Base-by-base conservation (phyloP, 176 grass and related monocot genomes). In the Triticum dicoccoides region DNA sequence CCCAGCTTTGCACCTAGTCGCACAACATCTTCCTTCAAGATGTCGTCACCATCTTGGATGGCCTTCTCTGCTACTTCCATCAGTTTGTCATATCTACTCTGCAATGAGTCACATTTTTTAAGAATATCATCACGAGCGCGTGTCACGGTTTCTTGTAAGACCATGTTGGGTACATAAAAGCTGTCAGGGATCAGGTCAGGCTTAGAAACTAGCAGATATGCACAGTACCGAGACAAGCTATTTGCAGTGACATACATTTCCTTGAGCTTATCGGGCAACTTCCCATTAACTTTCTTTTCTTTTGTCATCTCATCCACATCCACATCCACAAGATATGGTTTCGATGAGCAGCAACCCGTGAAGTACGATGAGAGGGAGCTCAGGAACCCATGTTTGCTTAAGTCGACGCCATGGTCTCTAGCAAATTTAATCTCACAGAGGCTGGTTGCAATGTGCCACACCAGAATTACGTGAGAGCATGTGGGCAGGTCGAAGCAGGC, bases 171-270 rank as follows among this genome's bases (percentile, higher is more conserved):
- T 6, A 67, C 38, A 18, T 51, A 34, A 20, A 32, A 33, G 76
- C 84, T 79, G 23, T 92, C 87, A 14, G 82, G 90, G 3, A 92
- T 9, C 24, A 92, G 12, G 15, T 92, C 82, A 20, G 87, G 87
- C 17, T 30, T 64, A 27, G 71, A 83, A 45, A 92, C 73, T 0
- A 92, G 39, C 11, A 92, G 66, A 77, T 88, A 91, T 32, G 64
- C 87, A 66, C 87, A 92, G 13, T 92, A 92, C 14, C 83, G 9
- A 1, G 90, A 92, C 69, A 92, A 23, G 79, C 79, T 89, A 9
- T 81, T 78, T 4, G 87, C 90, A 1, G 80, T 38, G 1, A 25
- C 64, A 8, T 86, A 89, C 34, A 2, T 49, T n/a, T 45, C 8
- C 70, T 11, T 8, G 9, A 77, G 59, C 20, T 23, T 15, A 14